Evolutionary conservation across 305 asterid genomes (phyloP), one percentile per base, ranked within the genome.

Genomic region (Withania somnifera): DNA sequence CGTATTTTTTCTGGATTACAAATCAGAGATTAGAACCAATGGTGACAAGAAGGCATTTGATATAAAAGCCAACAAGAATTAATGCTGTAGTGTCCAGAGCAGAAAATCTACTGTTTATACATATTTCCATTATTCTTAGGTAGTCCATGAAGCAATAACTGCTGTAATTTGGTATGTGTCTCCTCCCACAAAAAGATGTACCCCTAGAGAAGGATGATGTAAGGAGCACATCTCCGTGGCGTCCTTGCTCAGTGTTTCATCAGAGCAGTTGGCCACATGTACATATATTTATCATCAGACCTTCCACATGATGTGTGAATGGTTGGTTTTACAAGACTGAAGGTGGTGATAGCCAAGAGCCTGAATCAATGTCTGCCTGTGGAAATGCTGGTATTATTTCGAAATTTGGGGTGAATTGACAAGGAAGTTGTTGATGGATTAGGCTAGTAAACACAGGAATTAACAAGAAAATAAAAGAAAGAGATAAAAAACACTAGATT

Each of bases 1-100:
- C 99, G 47, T 95, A 94, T 42, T 94, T 91, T 84, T 97, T 92
- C 99, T 95, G 97, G 83, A 81, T 67, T 40, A 77, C 42, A 83
- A 9, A 40, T 24, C 76, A 81, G 11, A 36, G 24, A 67, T 84
- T 52, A 61, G 64, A 57, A 78, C 7, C 57, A 60, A 20, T 24
- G 38, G 26, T 47, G n/a, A 13, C 56, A 78, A 69, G 9, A 78
- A 42, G 47, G 11, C 17, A 24, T 11, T 15, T 52, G 11, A 67
- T 67, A 36, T 34, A 67, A 67, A 67, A 67, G 11, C 45, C 30
- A 64, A 14, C 47, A 3, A 30, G 73, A 19, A 7, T 63, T 30
- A 11, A 9, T 4, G 17, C 10, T 19, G 30, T 66, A 11, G 52
- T 32, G 50, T 64, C 52, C 52, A 19, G 2, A 15, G 11, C 20